These are phyloP conservation scores for Symbiodinium pilosum DNA, from an alignment of 73 alveolate species.

Conservation along the genomic window DNA sequence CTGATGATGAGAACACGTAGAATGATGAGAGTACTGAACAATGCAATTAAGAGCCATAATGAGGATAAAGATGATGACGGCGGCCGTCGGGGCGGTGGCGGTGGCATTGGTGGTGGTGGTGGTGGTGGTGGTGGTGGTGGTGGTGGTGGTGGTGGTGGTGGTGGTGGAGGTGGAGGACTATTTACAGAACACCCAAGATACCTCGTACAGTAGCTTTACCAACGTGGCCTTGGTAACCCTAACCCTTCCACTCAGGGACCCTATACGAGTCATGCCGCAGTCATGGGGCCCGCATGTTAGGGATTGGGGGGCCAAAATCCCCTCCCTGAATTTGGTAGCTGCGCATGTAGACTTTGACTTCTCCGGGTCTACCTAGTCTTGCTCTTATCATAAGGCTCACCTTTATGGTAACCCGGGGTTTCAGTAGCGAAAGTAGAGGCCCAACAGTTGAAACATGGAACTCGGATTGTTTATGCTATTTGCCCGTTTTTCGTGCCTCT, in stretches of 20 bases:
- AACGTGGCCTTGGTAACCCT: not conserved
- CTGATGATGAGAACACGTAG: not conserved
- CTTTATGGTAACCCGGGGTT: too few relatives aligned
- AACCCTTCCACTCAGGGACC: too few relatives aligned
- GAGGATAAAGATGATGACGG: not conserved
- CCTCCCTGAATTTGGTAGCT: too few relatives aligned
- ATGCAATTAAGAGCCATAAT: not conserved
- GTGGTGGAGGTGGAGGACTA: not conserved
- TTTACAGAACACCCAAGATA: not conserved
- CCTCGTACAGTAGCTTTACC: not conserved
- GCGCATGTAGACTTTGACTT: too few relatives aligned
- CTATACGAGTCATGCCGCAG: too few relatives aligned
- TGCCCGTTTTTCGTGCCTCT: too few relatives aligned
- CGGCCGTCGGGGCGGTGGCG: not conserved
- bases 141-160: not conserved
- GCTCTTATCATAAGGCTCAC: too few relatives aligned
- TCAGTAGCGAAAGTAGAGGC: too few relatives aligned
- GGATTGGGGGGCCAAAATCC: too few relatives aligned
- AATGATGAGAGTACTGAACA: not conserved
- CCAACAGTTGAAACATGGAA: too few relatives aligned
- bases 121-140: constrained; percentile 1
- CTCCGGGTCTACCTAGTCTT: too few relatives aligned
- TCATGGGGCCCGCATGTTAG: not conserved
- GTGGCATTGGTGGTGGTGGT: not conserved
- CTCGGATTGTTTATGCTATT: too few relatives aligned